These are phyloP conservation scores for Jaltomata sinuosa DNA, from an alignment of 257 asterid genomes.

Conservation along the genomic window DNA sequence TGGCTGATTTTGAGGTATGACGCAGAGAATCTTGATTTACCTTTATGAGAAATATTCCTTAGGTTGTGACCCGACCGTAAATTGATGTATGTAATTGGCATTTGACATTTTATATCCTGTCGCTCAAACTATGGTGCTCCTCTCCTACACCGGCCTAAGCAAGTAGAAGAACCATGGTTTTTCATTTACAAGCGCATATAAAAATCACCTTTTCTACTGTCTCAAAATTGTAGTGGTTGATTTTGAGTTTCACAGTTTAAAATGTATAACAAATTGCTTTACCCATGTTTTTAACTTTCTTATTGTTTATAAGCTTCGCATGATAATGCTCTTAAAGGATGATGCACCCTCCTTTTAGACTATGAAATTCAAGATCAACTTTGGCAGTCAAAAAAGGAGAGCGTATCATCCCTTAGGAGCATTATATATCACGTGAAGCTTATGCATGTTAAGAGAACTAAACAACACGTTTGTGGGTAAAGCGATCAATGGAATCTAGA, in stretches of 20 bases:
- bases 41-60: background rate
- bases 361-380: background rate
- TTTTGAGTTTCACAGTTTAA: background rate
- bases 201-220: background rate
- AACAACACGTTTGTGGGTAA: background rate
- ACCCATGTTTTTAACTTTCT: background rate
- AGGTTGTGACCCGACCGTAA: background rate
- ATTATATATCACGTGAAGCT: background rate
- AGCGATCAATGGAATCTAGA: background rate
- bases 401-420: background rate
- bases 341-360: background rate
- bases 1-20: slow-evolving; percentile 82
- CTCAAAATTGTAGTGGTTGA: background rate
- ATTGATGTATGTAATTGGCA: background rate
- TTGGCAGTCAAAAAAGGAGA: background rate
- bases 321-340: background rate
- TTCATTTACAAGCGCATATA: background rate
- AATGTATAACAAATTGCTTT: background rate
- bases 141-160: too few species aligned
- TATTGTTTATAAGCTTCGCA: background rate
- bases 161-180: background rate
- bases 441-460: background rate
- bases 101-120: background rate
- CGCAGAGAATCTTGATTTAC: background rate
- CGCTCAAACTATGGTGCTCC: background rate